These are phyloP conservation scores for Fusarium xyrophilum DNA, from an alignment of 2,329 filamentous ascomycete species.

Conservation along the genomic window DNA sequence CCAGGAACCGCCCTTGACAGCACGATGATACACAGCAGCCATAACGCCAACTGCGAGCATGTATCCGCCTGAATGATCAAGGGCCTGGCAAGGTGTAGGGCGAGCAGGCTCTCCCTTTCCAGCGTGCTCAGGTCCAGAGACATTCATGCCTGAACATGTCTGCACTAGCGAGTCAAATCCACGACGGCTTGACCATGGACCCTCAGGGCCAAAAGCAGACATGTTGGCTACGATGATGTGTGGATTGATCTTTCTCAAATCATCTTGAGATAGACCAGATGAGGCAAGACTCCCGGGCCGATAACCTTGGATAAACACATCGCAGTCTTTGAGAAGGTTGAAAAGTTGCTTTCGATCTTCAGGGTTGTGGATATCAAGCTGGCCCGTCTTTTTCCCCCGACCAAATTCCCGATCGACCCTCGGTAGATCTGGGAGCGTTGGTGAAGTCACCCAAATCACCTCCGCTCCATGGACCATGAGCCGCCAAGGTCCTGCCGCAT, in stretches of 20 bases:
- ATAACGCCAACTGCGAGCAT: constrained; percentile 61
- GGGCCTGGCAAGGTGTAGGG: constrained; percentile 59
- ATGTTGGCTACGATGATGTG: constrained; percentile 59
- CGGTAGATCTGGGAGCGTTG: constrained; percentile 67
- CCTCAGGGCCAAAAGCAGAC: constrained; percentile 58
- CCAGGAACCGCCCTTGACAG: constrained; percentile 54
- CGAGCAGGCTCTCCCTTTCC: constrained; percentile 50
- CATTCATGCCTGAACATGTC: constrained; percentile 62
- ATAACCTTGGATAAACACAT: constrained; percentile 71
- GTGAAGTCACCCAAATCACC: constrained; percentile 72
- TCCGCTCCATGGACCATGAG: constrained; percentile 76
- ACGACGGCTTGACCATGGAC: constrained; percentile 51
- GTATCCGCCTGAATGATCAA: constrained; percentile 64
- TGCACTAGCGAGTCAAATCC: constrained; percentile 62
- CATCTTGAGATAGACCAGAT: constrained; percentile 48
- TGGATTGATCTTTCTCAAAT: constrained; percentile 50
- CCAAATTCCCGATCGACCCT: constrained; percentile 72
- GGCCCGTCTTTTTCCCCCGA: constrained; percentile 69
- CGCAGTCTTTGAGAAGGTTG: constrained; percentile 62
- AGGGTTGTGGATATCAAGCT: constrained; percentile 63
- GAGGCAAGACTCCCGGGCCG: constrained; percentile 61
- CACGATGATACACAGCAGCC: constrained; percentile 58
- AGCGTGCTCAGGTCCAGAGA: constrained; percentile 59
- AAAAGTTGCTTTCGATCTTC: constrained; percentile 61
- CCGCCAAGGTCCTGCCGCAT: constrained; percentile 70